Base-by-base conservation (phyloP, 2,329 filamentous ascomycete species). In the Penicillium sumatraense region DNA sequence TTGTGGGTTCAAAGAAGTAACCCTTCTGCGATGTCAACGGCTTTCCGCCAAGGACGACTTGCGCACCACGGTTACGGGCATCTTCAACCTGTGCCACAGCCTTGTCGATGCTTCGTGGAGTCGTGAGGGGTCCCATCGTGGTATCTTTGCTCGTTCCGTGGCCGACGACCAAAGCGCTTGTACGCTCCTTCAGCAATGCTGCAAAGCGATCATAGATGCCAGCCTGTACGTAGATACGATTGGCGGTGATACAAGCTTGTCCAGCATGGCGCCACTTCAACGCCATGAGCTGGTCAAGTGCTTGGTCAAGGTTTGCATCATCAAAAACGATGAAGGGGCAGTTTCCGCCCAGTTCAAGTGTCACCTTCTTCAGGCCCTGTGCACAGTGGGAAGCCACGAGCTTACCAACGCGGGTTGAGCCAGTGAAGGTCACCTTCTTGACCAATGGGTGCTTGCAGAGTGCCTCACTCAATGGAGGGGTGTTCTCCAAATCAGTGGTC, bases 1-100 rank as follows among this genome's bases (percentile, higher is more conserved):
- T 80, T 0, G 86, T 88, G 2, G 84, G 86, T 64, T 86, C 80
- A 71, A 88, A 87, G 75, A 88, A 90, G 72, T 86, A 89, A 61
- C 82, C 82, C 60, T 80, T 82, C n/a, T 81, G 81, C 3, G 76
- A 76, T 20, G 75, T 70, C 23, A 70, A 72, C 2, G 73, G 68
- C 29, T 65, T 59, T 2, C 83, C 85, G 11, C 87, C 87, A 16
- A 85, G 73, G 1, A 88, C 72, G 20, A 88, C 70, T 46, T 80
- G 81, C 1, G 82, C 88, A 7, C 87, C 87, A 46, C 83, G 78
- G 51, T 79, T 79, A 53, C 79, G 76, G 2, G 87, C 87, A 66
- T 89, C 85, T 36, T 81, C 77, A 35, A 89, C 83, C 54, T 89
- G 84, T 20, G 58, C 62, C 21, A 63, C 48, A 3, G 80, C 81